Conservation (phyloP, 441 rosid species). For the Geranium incanum region DNA sequence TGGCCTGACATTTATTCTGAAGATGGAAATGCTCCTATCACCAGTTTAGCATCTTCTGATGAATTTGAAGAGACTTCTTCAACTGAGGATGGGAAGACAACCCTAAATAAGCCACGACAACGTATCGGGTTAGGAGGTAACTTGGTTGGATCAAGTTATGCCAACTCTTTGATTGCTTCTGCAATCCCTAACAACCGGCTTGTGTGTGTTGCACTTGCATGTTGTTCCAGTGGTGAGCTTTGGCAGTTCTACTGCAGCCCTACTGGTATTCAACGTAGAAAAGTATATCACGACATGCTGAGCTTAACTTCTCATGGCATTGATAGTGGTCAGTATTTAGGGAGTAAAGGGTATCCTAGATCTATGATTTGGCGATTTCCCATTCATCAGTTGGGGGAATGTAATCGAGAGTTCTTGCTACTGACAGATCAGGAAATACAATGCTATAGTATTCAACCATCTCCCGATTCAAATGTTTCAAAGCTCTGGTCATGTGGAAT, state of each 20-base stretch:
- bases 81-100: constrained; percentile 29
- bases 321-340: constrained; percentile 31
- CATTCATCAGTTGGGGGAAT: constrained; percentile 30
- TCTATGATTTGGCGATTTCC: constrained; percentile 66
- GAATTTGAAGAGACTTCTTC: constrained; percentile 40
- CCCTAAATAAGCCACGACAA: constrained; percentile 28
- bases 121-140: constrained; percentile 29
- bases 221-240: constrained; percentile 65
- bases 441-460: constrained; percentile 45
- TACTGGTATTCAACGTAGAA: constrained; percentile 33
- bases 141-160: constrained; percentile 31
- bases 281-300: constrained; percentile 30
- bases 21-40: constrained; percentile 38
- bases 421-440: constrained; percentile 72
- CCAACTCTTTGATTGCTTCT: constrained; percentile 66
- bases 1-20: constrained; percentile 67
- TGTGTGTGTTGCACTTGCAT: constrained; percentile 58
- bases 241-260: constrained; percentile 75
- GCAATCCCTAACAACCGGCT: constrained; percentile 32
- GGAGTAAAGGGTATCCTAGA: constrained; percentile 71
- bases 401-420: constrained; percentile 52
- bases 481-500: constrained; percentile 82
- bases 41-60: constrained; percentile 32
- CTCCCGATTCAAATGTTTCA: constrained; percentile 41
- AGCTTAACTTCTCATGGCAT: constrained; percentile 33